Conservation (phyloP, 768 basidiomycete species). For the Collybia sordida region DNA sequence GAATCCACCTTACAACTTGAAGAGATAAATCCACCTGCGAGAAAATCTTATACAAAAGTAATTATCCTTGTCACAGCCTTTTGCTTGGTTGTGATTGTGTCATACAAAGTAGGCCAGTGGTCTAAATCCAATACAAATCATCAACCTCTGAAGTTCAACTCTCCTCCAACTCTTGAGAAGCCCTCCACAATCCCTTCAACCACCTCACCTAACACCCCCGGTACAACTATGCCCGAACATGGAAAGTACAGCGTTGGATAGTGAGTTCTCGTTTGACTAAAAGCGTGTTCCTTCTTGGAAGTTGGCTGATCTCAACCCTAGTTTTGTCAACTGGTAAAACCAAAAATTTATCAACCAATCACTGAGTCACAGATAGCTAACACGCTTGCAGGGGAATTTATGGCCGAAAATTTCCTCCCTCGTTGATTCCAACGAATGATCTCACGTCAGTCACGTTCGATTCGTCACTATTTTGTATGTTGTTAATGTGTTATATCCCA, state of each 20-base stretch:
- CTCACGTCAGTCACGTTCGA: slow-evolving; percentile 64
- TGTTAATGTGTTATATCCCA: slow-evolving; percentile 22
- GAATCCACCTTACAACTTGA: slow-evolving; percentile 18
- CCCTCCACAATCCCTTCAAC: slow-evolving; percentile 6
- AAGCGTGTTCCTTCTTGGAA: slow-evolving; percentile 6
- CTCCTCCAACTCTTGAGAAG: slow-evolving; percentile 6
- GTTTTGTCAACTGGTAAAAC: slow-evolving; percentile 75
- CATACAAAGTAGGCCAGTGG: slow-evolving; percentile 46
- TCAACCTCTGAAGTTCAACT: not conserved
- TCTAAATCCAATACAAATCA: slow-evolving; percentile 15
- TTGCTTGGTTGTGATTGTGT: slow-evolving; percentile 34
- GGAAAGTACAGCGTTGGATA: slow-evolving; percentile 82
- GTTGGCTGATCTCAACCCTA: slow-evolving; percentile 26
- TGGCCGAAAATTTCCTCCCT: slow-evolving; percentile 88
- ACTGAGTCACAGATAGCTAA: too few species aligned
- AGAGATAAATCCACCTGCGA: slow-evolving; percentile 19
- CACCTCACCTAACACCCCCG: slow-evolving; percentile 9
- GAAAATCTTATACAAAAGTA: slow-evolving; percentile 20
- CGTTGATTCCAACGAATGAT: slow-evolving; percentile 76
- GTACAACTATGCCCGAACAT: slow-evolving; percentile 32
- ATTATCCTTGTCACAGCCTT: slow-evolving; percentile 35
- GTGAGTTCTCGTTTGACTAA: slow-evolving; percentile 40
- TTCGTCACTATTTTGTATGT: slow-evolving; percentile 5
- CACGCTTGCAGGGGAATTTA: slow-evolving; percentile 79
- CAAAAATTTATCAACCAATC: too few species aligned